Evolutionary conservation across 192 early-diverging fungal species (phyloP), one percentile per base, ranked within the genome.

Genomic region (Fimicolochytrium jonesii): DNA sequence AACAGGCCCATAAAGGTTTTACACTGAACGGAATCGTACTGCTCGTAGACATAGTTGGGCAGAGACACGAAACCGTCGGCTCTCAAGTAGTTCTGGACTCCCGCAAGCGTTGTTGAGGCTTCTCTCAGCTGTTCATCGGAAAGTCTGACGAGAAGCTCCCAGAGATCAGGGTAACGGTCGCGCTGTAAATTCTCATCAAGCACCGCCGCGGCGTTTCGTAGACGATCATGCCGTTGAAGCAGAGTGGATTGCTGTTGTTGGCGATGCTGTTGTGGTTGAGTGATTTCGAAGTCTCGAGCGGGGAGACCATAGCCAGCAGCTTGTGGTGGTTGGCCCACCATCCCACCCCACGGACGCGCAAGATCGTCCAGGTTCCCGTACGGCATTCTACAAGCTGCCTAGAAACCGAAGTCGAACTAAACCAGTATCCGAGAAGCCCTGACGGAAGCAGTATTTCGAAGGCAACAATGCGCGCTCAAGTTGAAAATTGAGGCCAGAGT

Each of bases 1-100:
- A 92, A 92, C 20, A 98, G 68, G 1, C 95, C 95, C 83, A 93
- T 88, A 68, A 91, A 94, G 59, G 85, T 86, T 47, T 83, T 81
- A 57, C 83, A 88, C 69, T 89, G 79, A 0, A 91, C 74, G 22
- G 78, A 64, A 56, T 91, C 84, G 63, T 91, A 91, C 64, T 92
- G 77, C 54, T 83, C 87, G 68, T 89, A 88, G 49, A 92, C 66
- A 56, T 79, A 84, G 63, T 88, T 86, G 0, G 90, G 90, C 18
- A 92, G 78, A 9, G 86, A 79, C 26, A 88, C 25, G 51, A 61
- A 61, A 9, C n/a, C 22, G 47, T 34, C 59, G 48, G 43, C 6
- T n/a, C 59, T 25, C 45, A 61, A 33, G 31, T n/a, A 61, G 18
- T 61, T 61, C 20, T 47, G 45, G 17, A 33, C 15, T 2, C 47